Evolutionary conservation across 331 rosid genomes (phyloP), one percentile per base, ranked within the genome.

Genomic region (Saraca asoca): DNA sequence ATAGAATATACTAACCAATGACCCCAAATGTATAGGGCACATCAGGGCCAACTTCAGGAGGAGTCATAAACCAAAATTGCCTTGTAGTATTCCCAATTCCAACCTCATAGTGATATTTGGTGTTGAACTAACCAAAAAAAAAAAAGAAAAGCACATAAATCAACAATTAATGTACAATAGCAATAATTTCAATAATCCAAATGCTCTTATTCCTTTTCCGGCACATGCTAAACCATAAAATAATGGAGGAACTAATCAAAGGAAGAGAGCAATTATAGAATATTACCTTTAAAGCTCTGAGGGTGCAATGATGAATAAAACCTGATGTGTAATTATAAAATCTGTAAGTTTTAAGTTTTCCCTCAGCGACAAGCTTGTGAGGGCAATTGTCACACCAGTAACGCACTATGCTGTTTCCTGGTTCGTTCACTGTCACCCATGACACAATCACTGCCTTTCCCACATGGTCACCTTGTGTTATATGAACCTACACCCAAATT

Each of bases 391-490:
- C 16, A 5, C 34, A 13, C 80, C 80, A 69, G 29, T 69, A 76
- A 31, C 13, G 63, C 10, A 76, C 80, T 4, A 37, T 4, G 38
- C 72, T 69, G 2, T 7, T 13, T 3, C 76, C 80, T 56, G 80
- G 72, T 41, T 69, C 76, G 13, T 76, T 49, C 63, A 56, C 12
- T 0, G 81, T 76, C 42, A 70, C 73, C 81, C 81, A 76, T 44
- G 81, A 76, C 52, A 76, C 81, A 0, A 76, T 76, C 44, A 76
- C 15, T 10, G 76, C 81, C 13, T 60, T 70, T n/a, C 81, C 81
- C 37, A 2, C 68, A 0, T 56, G 58, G 4, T 76, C 81, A 50
- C 81, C 81, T 57, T 64, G 72, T 14, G 81, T 76, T 50, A 76
- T 70, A 34, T 70, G 76, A 56, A 76, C 76, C 80, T 76, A 31